These are phyloP conservation scores for Psilocybe azurescens DNA, from an alignment of 768 basidiomycete genomes.

Conservation along the genomic window DNA sequence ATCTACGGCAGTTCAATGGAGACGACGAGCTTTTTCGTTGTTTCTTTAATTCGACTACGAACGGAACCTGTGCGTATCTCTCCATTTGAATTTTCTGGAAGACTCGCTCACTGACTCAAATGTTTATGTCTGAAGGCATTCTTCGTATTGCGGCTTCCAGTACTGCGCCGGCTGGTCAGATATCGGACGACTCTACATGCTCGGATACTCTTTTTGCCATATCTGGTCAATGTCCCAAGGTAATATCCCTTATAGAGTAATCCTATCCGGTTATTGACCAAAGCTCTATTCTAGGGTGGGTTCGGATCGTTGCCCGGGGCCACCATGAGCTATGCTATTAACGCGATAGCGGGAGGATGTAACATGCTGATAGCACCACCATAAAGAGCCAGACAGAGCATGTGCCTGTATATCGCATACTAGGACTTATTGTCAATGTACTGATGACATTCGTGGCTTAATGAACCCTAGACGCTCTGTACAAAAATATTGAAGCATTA, in stretches of 20 bases:
- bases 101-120: too few species aligned
- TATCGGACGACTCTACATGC: neutral
- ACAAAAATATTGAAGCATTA: too few species aligned
- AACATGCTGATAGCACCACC: neutral
- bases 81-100: too few species aligned
- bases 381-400: neutral
- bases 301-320: neutral
- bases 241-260: neutral
- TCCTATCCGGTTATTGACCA: too few species aligned
- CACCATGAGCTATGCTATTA: neutral
- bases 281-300: neutral
- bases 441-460: too few species aligned
- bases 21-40: neutral
- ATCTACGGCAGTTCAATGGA: neutral
- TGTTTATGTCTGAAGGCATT: neutral
- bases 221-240: neutral
- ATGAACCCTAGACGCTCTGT: too few species aligned
- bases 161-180: neutral
- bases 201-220: neutral
- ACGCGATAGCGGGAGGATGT: neutral
- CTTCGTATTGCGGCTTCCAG: neutral
- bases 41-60: neutral
- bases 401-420: too few species aligned
- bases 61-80: neutral
- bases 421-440: too few species aligned